A percentile compares a stretch with the other conserved stretches of the same genome.
phyloP scores from a whole-genome alignment of 202 grass and related monocot genomes.

The Hordeum pubiflorum region DNA sequence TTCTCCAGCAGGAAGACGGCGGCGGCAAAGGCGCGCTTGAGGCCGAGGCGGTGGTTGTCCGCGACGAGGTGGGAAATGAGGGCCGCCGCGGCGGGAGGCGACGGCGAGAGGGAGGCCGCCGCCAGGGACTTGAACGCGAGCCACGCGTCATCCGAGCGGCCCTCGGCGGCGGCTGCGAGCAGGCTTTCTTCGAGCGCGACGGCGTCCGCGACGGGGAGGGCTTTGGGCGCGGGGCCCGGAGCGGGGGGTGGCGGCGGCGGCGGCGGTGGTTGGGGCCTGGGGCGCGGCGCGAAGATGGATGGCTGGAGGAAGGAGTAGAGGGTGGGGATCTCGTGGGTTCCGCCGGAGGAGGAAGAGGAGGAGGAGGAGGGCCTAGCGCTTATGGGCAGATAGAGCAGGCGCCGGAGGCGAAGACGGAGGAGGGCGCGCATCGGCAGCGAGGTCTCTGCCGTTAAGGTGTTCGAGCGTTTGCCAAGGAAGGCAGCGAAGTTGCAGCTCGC shows the following conservation, averaged over 20 bases:
- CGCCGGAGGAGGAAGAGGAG: conserved; percentile 8
- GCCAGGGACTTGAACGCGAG: conserved; percentile 75
- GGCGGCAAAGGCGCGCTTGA: conserved; percentile 75
- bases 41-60: conserved; percentile 47
- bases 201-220: conserved; percentile 31
- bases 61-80: conserved; percentile 66
- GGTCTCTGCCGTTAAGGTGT: conserved; percentile 23
- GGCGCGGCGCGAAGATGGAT: conserved; percentile 65
- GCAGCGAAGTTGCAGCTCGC: neutral
- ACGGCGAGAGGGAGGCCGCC: conserved; percentile 39
- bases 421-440: conserved; percentile 34
- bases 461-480: conserved; percentile 29
- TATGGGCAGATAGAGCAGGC: neutral
- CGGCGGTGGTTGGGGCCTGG: conserved; percentile 28
- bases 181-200: conserved; percentile 52
- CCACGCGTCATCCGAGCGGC: conserved; percentile 62
- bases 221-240: conserved; percentile 7
- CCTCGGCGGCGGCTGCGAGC: conserved; percentile 35
- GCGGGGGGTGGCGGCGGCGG: conserved; percentile 1
- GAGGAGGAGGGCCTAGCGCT: neutral
- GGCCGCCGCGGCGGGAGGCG: conserved; percentile 46
- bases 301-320: conserved; percentile 95
- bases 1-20: conserved; percentile 75
- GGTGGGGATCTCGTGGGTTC: conserved; percentile 55
- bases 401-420: conserved; percentile 31